Evolutionary conservation across 441 rosid species (phyloP).

Genomic region (Macaranga tanarius): DNA sequence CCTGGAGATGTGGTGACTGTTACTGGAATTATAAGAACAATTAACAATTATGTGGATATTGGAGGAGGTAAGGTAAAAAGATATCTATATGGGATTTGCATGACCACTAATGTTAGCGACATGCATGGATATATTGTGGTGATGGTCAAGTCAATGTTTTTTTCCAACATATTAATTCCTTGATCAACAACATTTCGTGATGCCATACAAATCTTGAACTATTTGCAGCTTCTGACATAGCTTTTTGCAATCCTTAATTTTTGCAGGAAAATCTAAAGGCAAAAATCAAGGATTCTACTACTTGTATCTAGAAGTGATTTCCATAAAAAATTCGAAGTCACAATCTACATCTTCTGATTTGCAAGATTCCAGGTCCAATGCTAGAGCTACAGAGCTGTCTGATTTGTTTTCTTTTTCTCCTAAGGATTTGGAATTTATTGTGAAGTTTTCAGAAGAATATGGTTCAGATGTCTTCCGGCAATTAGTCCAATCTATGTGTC

Average conservation of each 20-base stretch:
- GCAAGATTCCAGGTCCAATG: slow-evolving; percentile 47
- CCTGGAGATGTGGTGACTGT: slow-evolving; percentile 99
- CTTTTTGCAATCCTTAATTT: slow-evolving; percentile 4
- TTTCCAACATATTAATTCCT: not conserved
- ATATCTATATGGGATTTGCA: slow-evolving; percentile 14
- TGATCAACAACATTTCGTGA: not conserved
- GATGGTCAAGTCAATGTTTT: no score
- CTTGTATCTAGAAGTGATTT: slow-evolving; percentile 86
- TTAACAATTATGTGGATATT: slow-evolving; percentile 85
- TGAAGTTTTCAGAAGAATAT: slow-evolving; percentile 83
- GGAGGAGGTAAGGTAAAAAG: slow-evolving; percentile 74
- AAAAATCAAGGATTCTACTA: slow-evolving; percentile 91
- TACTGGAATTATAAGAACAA: slow-evolving; percentile 86
- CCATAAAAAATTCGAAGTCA: slow-evolving; percentile 75
- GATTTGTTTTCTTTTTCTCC: slow-evolving; percentile 78
- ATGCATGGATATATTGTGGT: no score
- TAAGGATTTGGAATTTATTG: slow-evolving; percentile 90
- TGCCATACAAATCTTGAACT: slow-evolving; percentile 4
- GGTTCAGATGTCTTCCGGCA: slow-evolving; percentile 79
- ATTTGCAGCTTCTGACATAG: slow-evolving; percentile 19
- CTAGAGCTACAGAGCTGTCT: slow-evolving; percentile 58
- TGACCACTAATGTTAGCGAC: not conserved
- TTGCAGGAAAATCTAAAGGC: slow-evolving; percentile 86
- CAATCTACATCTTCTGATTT: slow-evolving; percentile 61
- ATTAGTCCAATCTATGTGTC: slow-evolving; percentile 86